A percentile compares a stretch with the other conserved stretches of the same genome.
These are phyloP conservation scores for Saccharomycopsis capsularis DNA, from an alignment of 805 yeast genomes.

Conservation along the genomic window DNA sequence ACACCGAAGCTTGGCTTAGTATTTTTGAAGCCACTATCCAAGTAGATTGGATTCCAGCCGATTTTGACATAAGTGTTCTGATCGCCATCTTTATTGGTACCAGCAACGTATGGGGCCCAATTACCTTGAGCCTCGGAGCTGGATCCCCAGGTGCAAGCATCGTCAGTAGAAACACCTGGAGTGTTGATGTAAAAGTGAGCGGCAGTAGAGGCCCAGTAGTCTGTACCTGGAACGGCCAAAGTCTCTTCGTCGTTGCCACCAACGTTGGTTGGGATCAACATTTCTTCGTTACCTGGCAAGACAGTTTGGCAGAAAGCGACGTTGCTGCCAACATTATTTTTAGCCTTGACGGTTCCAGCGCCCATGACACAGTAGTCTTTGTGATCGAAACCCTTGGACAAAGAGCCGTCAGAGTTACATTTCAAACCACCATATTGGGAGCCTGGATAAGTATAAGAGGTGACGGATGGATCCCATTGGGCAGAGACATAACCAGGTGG, in stretches of 20 bases:
- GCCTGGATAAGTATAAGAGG: constrained; percentile 67
- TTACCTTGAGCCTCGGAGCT: constrained; percentile 65
- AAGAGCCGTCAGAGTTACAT: constrained; percentile 64
- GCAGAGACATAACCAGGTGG: constrained; percentile 81
- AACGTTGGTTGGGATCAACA: constrained; percentile 79
- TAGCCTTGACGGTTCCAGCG: constrained; percentile 59
- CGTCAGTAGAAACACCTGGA: constrained; percentile 69
- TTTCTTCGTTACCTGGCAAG: constrained; percentile 89
- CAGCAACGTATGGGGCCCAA: constrained; percentile 93
- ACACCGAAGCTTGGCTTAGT: constrained; percentile 62
- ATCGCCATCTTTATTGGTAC: constrained; percentile 68
- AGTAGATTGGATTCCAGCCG: constrained; percentile 86
- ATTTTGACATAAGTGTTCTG: constrained; percentile 75
- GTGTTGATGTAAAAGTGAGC: constrained; percentile 81
- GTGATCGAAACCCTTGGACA: constrained; percentile 53
- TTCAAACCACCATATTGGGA: constrained; percentile 79
- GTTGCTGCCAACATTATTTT: constrained; percentile 46
- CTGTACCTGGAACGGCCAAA: constrained; percentile 79
- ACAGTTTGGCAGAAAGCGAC: constrained; percentile 92
- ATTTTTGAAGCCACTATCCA: constrained; percentile 51
- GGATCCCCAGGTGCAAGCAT: constrained; percentile 84
- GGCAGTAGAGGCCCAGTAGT: constrained; percentile 81
- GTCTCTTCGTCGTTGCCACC: constrained; percentile 40
- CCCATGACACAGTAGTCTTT: constrained; percentile 70
- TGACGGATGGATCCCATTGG: constrained; percentile 79